phyloP scores from a whole-genome alignment of 495 filamentous ascomycete genomes.

The Aspergillus incahuasiensis region DNA sequence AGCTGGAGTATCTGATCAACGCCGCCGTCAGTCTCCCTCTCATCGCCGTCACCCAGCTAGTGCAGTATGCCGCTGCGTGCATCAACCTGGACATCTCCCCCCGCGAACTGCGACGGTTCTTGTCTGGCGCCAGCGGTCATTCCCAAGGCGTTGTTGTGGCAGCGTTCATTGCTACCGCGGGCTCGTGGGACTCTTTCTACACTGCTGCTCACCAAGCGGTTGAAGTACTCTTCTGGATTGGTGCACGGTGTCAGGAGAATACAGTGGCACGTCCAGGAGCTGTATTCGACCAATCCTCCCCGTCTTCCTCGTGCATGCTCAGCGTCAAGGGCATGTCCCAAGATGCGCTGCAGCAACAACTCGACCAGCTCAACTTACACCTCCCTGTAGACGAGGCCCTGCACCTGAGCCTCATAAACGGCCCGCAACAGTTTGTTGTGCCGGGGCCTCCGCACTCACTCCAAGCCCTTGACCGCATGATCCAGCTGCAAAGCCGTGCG shows the following conservation, averaged over 20 bases:
- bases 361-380: not conserved
- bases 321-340: not conserved
- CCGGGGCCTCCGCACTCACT: not conserved
- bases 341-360: not conserved
- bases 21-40: not conserved
- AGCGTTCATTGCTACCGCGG: constrained; percentile 77
- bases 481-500: constrained; percentile 52
- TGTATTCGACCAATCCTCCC: no score
- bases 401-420: not conserved
- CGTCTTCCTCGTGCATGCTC: not conserved
- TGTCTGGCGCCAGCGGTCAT: constrained; percentile 87
- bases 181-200: constrained; percentile 84
- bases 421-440: not conserved
- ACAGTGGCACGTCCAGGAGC: no score
- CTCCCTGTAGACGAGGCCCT: not conserved
- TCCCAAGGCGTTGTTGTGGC: constrained; percentile 96
- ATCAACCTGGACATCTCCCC: not conserved
- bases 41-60: not conserved
- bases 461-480: not conserved
- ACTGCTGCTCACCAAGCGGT: constrained; percentile 45
- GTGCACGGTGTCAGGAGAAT: not conserved
- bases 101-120: constrained; percentile 41
- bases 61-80: not conserved
- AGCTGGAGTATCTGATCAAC: not conserved
- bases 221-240: not conserved